Evolutionary conservation across 805 yeast genomes (phyloP), one percentile per base, ranked within the genome.

Genomic region (Schizosaccharomyces pombe): DNA sequence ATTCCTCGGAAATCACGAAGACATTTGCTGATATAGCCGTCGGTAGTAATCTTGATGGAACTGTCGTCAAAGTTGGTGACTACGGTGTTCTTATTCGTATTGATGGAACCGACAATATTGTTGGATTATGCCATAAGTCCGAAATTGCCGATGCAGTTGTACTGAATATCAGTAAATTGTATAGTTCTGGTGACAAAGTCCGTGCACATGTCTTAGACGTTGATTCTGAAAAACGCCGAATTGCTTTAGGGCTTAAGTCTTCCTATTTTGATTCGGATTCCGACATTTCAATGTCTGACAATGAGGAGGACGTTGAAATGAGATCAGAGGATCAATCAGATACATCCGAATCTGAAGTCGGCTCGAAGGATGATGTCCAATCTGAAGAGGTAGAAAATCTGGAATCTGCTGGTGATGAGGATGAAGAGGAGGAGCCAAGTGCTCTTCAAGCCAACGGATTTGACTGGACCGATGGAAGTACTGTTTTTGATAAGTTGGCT

Each of bases 231-330:
- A 85, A 82, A 71, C 80, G 79, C 57, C 87, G 82, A 63, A 63
- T 89, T 22, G 79, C 94, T 0, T 73, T 89, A 57, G 95, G 97
- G 58, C 80, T 89, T 87, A 89, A 86, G 70, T 96, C 96, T 2
- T 83, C 95, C 2, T 85, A 81, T 67, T 91, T 89, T 65, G 64
- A 63, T 30, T 68, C 63, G 5, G 66, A 60, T 14, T 69, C 61
- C n/a, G 70, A 62, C 22, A 66, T 62, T 12, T 47, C 47, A 4
- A 57, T 56, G 16, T 47, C 28, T 4, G 57, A 55, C 14, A 69
- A 63, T 34, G 64, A 28, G 63, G 65, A 60, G 2, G 66, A 62
- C 24, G 61, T 43, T 2, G 58, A 55, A 19, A 58, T 52, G 16
- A 58, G 54, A n/a, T 62, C 58, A 12, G 66, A 58, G 22, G 60